Evolutionary conservation across 805 yeast species (phyloP).

Genomic region (Wickerhamomyces rabaulensis): DNA sequence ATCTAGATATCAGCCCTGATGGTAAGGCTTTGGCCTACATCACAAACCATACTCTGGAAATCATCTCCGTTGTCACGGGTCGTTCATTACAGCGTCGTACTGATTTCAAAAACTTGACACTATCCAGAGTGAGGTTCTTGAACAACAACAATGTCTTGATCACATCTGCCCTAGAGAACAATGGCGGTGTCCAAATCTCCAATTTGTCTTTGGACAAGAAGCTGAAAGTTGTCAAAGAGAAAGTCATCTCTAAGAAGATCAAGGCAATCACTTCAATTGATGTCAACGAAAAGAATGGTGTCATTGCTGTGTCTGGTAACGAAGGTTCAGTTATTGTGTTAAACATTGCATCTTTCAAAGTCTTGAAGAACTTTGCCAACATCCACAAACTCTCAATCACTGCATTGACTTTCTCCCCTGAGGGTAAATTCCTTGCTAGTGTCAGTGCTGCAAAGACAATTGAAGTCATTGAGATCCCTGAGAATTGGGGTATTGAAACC

Average conservation of each 20-base stretch:
- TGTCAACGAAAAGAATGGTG: slow-evolving; percentile 29
- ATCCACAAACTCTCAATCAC: slow-evolving; percentile 75
- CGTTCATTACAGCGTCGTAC: slow-evolving; percentile 28
- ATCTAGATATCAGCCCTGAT: slow-evolving; percentile 64
- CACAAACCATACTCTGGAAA: slow-evolving; percentile 48
- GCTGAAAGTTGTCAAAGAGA: slow-evolving; percentile 13
- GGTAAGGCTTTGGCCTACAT: slow-evolving; percentile 65
- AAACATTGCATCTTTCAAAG: slow-evolving; percentile 43
- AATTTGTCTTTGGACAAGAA: slow-evolving; percentile 15
- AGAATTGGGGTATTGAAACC: slow-evolving; percentile 29
- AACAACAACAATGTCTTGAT: slow-evolving; percentile 16
- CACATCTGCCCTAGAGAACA: slow-evolving; percentile 8
- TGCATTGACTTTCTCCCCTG: slow-evolving; percentile 60
- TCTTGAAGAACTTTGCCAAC: slow-evolving; percentile 45
- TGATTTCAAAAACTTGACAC: slow-evolving; percentile 27
- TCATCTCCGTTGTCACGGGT: slow-evolving; percentile 37
- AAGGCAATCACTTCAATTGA: slow-evolving; percentile 46
- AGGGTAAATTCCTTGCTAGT: slow-evolving; percentile 64
- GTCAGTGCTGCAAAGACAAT: slow-evolving; percentile 74
- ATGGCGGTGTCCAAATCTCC: slow-evolving; percentile 12
- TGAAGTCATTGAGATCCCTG: slow-evolving; percentile 58
- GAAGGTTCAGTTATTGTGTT: slow-evolving; percentile 53
- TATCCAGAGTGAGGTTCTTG: slow-evolving; percentile 33
- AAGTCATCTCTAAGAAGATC: slow-evolving; percentile 17
- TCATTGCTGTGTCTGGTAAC: slow-evolving; percentile 39